phyloP scores from a whole-genome alignment of 169 alveolate species.

The Perkinsus olseni region DNA sequence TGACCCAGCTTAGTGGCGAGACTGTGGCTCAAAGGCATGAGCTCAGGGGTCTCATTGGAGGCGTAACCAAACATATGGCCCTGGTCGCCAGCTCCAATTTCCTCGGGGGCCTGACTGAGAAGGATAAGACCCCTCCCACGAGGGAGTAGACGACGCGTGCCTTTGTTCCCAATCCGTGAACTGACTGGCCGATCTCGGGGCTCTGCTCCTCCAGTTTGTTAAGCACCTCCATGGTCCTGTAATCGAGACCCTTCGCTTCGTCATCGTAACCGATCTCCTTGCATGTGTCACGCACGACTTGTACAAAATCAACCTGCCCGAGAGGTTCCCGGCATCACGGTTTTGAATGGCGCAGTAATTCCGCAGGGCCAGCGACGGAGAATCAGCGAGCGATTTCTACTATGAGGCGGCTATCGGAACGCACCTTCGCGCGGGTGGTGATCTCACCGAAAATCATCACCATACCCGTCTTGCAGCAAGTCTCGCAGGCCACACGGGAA shows the following conservation, averaged over 20 bases:
- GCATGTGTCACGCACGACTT: constrained; percentile 85
- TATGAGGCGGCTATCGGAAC: neutral
- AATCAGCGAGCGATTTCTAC: too few species aligned
- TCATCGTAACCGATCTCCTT: constrained; percentile 83
- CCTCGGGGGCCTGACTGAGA: neutral
- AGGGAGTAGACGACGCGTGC: neutral
- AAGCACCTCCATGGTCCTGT: constrained; percentile 83
- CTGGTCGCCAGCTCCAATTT: constrained; percentile 81
- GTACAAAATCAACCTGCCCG: constrained; percentile 76
- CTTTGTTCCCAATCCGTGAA: constrained; percentile 64
- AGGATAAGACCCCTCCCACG: neutral
- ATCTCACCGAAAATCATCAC: constrained; percentile 96
- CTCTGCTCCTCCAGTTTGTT: constrained; percentile 86
- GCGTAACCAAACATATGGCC: constrained; percentile 99
- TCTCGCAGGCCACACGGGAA: constrained; percentile 81
- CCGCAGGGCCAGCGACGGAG: too few species aligned
- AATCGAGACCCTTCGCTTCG: constrained; percentile 85
- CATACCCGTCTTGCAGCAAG: constrained; percentile 75
- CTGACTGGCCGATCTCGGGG: constrained; percentile 93
- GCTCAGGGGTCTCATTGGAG: constrained; percentile 91
- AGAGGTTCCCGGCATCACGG: too few species aligned
- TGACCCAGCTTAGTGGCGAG: constrained; percentile 86
- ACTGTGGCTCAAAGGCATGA: constrained; percentile 95
- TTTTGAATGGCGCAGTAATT: too few species aligned
- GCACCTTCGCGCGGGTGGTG: constrained; percentile 74